A percentile compares a stretch with the other conserved stretches of the same genome.
Conservation (phyloP, 192 early-diverging fungal genomes). For the Rhizoclosmatium globosum region DNA sequence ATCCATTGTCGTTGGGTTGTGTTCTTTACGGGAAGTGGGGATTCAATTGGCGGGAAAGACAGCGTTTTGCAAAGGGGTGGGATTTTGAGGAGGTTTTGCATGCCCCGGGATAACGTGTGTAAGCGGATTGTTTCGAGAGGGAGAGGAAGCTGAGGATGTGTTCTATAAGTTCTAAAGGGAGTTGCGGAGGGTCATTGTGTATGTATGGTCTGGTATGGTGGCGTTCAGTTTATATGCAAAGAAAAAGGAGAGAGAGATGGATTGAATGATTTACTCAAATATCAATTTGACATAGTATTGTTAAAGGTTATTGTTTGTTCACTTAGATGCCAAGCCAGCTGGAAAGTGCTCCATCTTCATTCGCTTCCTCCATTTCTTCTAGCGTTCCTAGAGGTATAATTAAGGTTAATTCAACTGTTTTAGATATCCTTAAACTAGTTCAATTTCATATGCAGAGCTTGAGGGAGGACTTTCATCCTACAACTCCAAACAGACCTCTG, state of each 20-base stretch:
- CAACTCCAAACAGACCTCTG: too few relatives aligned
- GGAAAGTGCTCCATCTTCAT: conserved; percentile 14
- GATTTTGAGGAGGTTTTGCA: background rate
- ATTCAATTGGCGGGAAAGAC: background rate
- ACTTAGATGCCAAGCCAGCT: conserved; percentile 12
- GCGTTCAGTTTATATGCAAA: background rate
- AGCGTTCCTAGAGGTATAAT: conserved; percentile 7
- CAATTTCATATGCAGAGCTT: background rate
- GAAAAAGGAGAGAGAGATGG: background rate
- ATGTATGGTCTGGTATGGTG: too few relatives aligned
- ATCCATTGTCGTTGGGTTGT: background rate
- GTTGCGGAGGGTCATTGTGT: background rate
- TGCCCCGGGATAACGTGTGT: background rate
- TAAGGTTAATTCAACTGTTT: background rate
- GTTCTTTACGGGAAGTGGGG: background rate
- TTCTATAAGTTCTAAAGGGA: background rate
- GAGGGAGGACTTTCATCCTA: too few relatives aligned
- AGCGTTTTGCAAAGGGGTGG: background rate
- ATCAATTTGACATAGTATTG: too few relatives aligned
- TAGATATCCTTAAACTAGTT: background rate
- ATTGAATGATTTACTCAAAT: too few relatives aligned
- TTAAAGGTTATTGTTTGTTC: background rate
- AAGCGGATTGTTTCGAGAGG: background rate
- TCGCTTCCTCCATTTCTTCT: conserved; percentile 37
- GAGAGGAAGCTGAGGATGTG: background rate